phyloP scores from a whole-genome alignment of 805 yeast species.

The Hanseniaspora hatyaiensis region DNA sequence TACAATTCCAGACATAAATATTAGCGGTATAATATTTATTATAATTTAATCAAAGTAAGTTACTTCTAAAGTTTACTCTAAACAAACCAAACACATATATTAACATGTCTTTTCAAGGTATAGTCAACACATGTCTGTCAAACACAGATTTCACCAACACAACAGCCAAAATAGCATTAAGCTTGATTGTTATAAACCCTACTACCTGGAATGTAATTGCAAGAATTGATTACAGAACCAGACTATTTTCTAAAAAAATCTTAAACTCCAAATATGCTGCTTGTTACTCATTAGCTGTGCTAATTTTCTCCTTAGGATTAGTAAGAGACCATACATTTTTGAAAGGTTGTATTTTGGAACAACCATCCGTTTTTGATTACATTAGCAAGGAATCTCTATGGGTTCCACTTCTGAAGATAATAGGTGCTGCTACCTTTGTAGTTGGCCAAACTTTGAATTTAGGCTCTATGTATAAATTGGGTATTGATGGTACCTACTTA shows the following conservation, averaged over 20 bases:
- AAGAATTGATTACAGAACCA: conserved; percentile 68
- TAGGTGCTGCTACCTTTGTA: conserved; percentile 47
- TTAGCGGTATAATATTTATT: too few relatives aligned
- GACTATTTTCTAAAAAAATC: conserved; percentile 54
- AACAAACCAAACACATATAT: not conserved
- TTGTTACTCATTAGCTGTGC: conserved; percentile 70
- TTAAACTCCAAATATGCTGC: conserved; percentile 61
- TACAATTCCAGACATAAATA: too few relatives aligned
- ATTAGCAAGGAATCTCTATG: conserved; percentile 27
- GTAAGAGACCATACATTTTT: conserved; percentile 67
- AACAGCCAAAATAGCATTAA: conserved; percentile 37
- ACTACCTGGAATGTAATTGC: conserved; percentile 93
- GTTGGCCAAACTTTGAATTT: conserved; percentile 72
- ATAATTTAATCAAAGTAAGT: not conserved
- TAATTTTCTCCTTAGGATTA: conserved; percentile 78
- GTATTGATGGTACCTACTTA: conserved; percentile 89
- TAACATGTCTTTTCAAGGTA: conserved; percentile 15
- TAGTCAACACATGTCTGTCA: conserved; percentile 11
- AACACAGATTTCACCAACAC: conserved; percentile 21
- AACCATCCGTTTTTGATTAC: conserved; percentile 43
- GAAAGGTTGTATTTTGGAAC: conserved; percentile 59
- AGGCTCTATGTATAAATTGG: conserved; percentile 81
- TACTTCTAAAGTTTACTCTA: not conserved
- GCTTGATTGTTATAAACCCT: conserved; percentile 79
- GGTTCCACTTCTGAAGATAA: conserved; percentile 29